A percentile compares a stretch with the other conserved stretches of the same genome.
Conservation (phyloP, 177 flowering plant species). For the Tripterygium wilfordii region DNA sequence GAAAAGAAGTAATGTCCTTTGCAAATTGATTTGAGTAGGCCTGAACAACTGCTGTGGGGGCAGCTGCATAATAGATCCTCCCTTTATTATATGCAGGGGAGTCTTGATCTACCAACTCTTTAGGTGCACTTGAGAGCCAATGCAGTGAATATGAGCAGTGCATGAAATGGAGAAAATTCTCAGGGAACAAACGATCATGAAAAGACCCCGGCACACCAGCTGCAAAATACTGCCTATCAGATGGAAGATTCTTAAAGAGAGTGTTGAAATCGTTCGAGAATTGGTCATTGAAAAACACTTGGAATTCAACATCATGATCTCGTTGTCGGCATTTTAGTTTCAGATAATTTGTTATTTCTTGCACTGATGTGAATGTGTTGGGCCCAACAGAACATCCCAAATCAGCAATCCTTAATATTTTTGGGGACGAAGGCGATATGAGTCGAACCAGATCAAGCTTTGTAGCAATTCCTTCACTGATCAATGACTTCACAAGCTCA, state of each 20-base stretch:
- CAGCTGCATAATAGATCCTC: constrained; percentile 4
- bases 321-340: not conserved
- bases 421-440: not conserved
- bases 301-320: not conserved
- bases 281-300: not conserved
- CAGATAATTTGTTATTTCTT: not conserved
- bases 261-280: not conserved
- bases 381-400: constrained; percentile 9
- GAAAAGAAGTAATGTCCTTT: constrained; percentile 7
- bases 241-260: not conserved
- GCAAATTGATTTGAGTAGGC: constrained; percentile 11
- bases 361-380: constrained; percentile 1
- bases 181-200: not conserved
- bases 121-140: not conserved
- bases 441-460: not conserved
- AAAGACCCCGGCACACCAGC: not conserved
- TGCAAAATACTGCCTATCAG: not conserved
- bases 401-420: constrained; percentile 6
- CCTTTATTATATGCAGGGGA: constrained; percentile 6
- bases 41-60: constrained; percentile 2
- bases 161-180: not conserved
- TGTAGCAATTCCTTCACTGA: not conserved
- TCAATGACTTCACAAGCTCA: not conserved
- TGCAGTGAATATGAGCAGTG: not conserved
- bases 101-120: not conserved